These are phyloP conservation scores for Diaporthe sp. DNA, from an alignment of 2,329 filamentous ascomycete genomes.

Conservation along the genomic window DNA sequence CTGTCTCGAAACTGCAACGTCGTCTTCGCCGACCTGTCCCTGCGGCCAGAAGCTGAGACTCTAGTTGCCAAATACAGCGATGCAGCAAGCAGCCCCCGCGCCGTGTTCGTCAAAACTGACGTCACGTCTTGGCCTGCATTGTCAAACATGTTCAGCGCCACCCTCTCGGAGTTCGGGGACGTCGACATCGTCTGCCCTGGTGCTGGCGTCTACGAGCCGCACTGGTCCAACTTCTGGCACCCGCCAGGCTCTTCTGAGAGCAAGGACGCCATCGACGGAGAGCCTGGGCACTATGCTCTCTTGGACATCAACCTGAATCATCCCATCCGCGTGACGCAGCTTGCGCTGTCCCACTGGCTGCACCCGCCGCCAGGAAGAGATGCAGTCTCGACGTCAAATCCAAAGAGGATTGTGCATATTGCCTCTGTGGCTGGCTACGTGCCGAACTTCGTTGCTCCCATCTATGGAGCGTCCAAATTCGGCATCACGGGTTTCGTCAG, in stretches of 20 bases:
- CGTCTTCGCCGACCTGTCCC: slow-evolving; percentile 58
- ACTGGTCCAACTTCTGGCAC: slow-evolving; percentile 59
- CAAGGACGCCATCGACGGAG: slow-evolving; percentile 47
- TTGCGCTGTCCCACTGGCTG: slow-evolving; percentile 57
- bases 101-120: slow-evolving; percentile 60
- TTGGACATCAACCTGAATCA: slow-evolving; percentile 59
- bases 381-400: slow-evolving; percentile 46
- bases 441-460: slow-evolving; percentile 51
- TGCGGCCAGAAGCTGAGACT: slow-evolving; percentile 58
- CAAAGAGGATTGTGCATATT: slow-evolving; percentile 56
- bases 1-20: slow-evolving; percentile 59
- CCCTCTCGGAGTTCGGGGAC: slow-evolving; percentile 53
- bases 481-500: slow-evolving; percentile 58
- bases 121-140: slow-evolving; percentile 59
- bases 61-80: slow-evolving; percentile 48
- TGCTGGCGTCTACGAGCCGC: slow-evolving; percentile 62
- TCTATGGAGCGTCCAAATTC: slow-evolving; percentile 58
- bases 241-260: slow-evolving; percentile 54
- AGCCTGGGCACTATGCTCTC: slow-evolving; percentile 50
- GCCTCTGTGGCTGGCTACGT: slow-evolving; percentile 55
- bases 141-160: slow-evolving; percentile 51
- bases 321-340: slow-evolving; percentile 57
- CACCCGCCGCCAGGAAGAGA: slow-evolving; percentile 42
- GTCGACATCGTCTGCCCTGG: slow-evolving; percentile 61
- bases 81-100: slow-evolving; percentile 46